Conservation (phyloP, 2,329 filamentous ascomycete genomes). For the Penicillium frequentans region DNA sequence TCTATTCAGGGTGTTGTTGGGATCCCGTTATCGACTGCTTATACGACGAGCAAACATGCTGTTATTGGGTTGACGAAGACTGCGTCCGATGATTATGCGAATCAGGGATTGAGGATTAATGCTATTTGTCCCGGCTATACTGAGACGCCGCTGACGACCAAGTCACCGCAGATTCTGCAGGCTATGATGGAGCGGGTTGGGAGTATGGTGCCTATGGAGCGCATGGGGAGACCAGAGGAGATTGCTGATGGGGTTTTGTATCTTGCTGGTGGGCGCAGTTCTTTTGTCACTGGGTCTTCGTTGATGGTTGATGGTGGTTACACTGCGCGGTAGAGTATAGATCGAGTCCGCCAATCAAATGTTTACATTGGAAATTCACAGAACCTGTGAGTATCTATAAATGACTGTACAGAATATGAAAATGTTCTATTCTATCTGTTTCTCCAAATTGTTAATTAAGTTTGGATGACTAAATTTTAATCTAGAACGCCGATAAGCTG, state of each 20-base stretch:
- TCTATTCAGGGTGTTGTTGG: slow-evolving; percentile 43
- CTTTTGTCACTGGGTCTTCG: slow-evolving; percentile 18
- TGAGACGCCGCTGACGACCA: slow-evolving; percentile 62
- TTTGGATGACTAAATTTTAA: no score
- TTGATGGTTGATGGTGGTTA: slow-evolving; percentile 21
- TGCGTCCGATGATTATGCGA: slow-evolving; percentile 46
- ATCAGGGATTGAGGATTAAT: slow-evolving; percentile 58
- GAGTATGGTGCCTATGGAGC: slow-evolving; percentile 17
- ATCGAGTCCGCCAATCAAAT: background rate
- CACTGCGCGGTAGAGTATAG: slow-evolving; percentile 9
- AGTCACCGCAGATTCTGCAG: slow-evolving; percentile 24
- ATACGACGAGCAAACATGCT: slow-evolving; percentile 42
- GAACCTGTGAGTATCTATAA: background rate
- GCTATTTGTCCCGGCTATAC: slow-evolving; percentile 84
- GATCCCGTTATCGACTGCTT: slow-evolving; percentile 37
- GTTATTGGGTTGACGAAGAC: slow-evolving; percentile 46
- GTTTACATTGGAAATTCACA: no score
- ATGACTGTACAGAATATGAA: background rate
- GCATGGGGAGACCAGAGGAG: slow-evolving; percentile 18
- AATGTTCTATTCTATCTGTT: background rate
- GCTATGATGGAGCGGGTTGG: slow-evolving; percentile 27
- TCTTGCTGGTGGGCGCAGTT: slow-evolving; percentile 18
- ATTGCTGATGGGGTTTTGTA: slow-evolving; percentile 21
- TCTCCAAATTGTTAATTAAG: no score
- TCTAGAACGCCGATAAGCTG: background rate